Conservation (phyloP, 768 basidiomycete genomes). For the Candolleomyces efflorescens region DNA sequence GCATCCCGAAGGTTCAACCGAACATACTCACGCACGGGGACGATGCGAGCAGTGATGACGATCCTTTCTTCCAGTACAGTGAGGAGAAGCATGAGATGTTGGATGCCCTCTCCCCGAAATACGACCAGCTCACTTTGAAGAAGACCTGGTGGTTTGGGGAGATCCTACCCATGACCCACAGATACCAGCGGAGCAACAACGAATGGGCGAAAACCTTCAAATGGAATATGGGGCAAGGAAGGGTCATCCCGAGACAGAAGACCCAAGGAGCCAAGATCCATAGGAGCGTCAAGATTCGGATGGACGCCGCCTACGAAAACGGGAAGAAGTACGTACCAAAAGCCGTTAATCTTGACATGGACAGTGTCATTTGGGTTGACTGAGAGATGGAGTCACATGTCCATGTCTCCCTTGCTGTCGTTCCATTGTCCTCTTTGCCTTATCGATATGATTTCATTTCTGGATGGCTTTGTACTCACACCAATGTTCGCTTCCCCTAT, state of each 20-base stretch:
- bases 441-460: no score
- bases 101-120: constrained; percentile 53
- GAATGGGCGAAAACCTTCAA: constrained; percentile 23
- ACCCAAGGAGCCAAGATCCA: constrained; percentile 39
- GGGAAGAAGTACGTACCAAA: constrained; percentile 34
- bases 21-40: constrained; percentile 36
- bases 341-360: constrained; percentile 27
- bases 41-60: constrained; percentile 31
- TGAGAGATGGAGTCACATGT: constrained; percentile 12
- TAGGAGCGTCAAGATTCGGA: constrained; percentile 46
- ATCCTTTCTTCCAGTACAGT: constrained; percentile 37
- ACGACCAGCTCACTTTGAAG: constrained; percentile 51
- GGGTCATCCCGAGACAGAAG: constrained; percentile 38
- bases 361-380: constrained; percentile 32
- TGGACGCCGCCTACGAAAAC: constrained; percentile 41
- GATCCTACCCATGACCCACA: constrained; percentile 39
- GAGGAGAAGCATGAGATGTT: constrained; percentile 62
- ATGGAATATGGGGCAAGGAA: constrained; percentile 33
- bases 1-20: constrained; percentile 12
- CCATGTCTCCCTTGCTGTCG: background rate
- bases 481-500: no score
- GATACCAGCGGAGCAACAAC: constrained; percentile 30
- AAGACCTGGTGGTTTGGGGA: constrained; percentile 70
- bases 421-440: background rate
- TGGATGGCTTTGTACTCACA: no score